Conservation (phyloP, 192 early-diverging fungal species). For the Umbelopsis sp. region DNA sequence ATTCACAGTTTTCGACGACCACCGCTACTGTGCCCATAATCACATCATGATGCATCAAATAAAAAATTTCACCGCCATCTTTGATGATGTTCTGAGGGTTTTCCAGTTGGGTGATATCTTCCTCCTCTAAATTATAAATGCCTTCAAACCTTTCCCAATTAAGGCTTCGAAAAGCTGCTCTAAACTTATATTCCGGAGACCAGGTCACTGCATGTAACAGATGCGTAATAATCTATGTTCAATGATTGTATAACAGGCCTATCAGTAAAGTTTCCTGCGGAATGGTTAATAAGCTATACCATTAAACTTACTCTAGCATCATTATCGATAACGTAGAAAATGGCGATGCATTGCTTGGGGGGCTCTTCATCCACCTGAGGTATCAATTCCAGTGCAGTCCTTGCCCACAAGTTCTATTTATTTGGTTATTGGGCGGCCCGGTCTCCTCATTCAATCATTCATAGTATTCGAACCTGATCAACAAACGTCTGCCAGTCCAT, state of each 20-base stretch:
- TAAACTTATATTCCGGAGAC: neutral
- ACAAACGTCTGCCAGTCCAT: neutral
- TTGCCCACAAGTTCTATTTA: neutral
- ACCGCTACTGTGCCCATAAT: neutral
- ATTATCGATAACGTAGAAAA: neutral
- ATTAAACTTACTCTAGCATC: neutral
- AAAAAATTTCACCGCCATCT: slow-evolving; percentile 3
- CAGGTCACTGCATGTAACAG: neutral
- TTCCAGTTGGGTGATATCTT: neutral
- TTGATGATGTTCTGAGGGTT: neutral
- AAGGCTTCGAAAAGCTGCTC: neutral
- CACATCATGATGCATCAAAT: neutral
- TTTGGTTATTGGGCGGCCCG: neutral
- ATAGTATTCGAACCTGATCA: neutral
- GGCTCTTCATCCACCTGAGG: neutral
- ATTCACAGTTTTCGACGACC: neutral
- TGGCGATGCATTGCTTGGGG: neutral
- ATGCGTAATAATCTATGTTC: neutral
- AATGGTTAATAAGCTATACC: neutral
- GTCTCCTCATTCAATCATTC: neutral
- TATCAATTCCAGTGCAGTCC: neutral
- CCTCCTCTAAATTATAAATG: neutral
- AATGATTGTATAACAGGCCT: neutral
- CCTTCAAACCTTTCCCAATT: slow-evolving; percentile 1
- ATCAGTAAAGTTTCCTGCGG: neutral